Evolutionary conservation across 345 rosid genomes (phyloP).

Genomic region (Eutrema yunnanense): DNA sequence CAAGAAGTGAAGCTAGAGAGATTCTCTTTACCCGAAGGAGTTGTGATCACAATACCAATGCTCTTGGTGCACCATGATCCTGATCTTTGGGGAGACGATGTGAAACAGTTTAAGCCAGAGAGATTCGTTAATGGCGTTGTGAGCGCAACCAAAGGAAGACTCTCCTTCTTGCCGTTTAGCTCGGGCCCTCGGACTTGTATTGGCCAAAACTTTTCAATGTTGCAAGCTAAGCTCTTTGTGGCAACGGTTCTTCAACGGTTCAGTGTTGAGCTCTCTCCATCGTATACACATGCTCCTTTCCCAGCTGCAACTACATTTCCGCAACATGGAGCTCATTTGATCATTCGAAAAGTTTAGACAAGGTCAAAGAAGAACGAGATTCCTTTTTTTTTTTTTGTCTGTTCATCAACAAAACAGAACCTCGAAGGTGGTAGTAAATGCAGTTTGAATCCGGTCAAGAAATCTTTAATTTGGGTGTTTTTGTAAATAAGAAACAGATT

Average conservation of each 20-base stretch:
- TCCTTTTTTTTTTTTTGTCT: not conserved
- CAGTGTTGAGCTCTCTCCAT: conserved; percentile 39
- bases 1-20: conserved; percentile 34
- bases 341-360: conserved; percentile 21
- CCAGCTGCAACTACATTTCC: conserved; percentile 36
- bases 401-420: conserved; percentile 2
- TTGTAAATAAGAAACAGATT: conserved; percentile 12
- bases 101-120: conserved; percentile 34
- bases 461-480: conserved; percentile 15
- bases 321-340: conserved; percentile 40
- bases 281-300: conserved; percentile 47
- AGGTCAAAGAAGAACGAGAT: not conserved
- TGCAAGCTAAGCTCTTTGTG: conserved; percentile 43
- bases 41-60: conserved; percentile 32
- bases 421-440: not conserved
- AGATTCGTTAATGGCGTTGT: conserved; percentile 29
- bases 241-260: conserved; percentile 38
- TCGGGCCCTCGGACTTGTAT: conserved; percentile 48
- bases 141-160: conserved; percentile 39
- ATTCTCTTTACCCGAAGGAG: conserved; percentile 30
- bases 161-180: conserved; percentile 42
- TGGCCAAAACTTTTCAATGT: conserved; percentile 44
- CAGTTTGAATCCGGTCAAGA: conserved; percentile 1
- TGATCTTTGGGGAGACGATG: conserved; percentile 39
- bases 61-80: conserved; percentile 34